phyloP scores from a whole-genome alignment of 2,329 filamentous ascomycete species.

The Bipolaris cookei region DNA sequence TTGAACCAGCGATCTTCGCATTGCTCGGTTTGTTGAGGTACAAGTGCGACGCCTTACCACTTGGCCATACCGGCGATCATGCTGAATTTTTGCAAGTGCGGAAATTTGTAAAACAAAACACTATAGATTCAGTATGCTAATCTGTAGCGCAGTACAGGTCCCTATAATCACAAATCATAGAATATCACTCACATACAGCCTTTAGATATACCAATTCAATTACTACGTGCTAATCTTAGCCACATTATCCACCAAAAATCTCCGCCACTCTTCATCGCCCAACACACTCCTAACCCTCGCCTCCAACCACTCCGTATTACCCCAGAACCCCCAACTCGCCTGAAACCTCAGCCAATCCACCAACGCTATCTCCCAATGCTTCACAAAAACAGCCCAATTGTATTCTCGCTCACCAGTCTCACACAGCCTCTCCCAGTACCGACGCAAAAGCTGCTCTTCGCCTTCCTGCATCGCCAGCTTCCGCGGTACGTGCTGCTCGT shows the following conservation, averaged over 20 bases:
- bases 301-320: slow-evolving; percentile 46
- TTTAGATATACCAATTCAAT: neutral
- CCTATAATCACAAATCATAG: too few species aligned
- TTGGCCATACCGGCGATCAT: slow-evolving; percentile 19
- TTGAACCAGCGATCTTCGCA: slow-evolving; percentile 26
- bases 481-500: slow-evolving; percentile 40
- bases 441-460: slow-evolving; percentile 59
- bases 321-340: slow-evolving; percentile 49
- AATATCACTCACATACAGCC: too few species aligned
- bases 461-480: slow-evolving; percentile 58
- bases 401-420: slow-evolving; percentile 52
- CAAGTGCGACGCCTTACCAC: slow-evolving; percentile 37
- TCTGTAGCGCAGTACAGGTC: too few species aligned
- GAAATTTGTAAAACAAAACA: neutral
- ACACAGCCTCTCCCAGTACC: slow-evolving; percentile 56
- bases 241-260: slow-evolving; percentile 20
- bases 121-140: neutral
- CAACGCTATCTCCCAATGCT: slow-evolving; percentile 70
- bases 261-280: slow-evolving; percentile 31
- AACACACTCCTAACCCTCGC: slow-evolving; percentile 40
- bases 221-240: slow-evolving; percentile 2
- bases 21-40: slow-evolving; percentile 9
- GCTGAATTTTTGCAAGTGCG: too few species aligned
- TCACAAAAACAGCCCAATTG: slow-evolving; percentile 60
- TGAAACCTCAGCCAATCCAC: slow-evolving; percentile 68